Evolutionary conservation across 2,329 filamentous ascomycete species (phyloP), one percentile per base, ranked within the genome.

Genomic region (Sclerotinia trifoliorum): DNA sequence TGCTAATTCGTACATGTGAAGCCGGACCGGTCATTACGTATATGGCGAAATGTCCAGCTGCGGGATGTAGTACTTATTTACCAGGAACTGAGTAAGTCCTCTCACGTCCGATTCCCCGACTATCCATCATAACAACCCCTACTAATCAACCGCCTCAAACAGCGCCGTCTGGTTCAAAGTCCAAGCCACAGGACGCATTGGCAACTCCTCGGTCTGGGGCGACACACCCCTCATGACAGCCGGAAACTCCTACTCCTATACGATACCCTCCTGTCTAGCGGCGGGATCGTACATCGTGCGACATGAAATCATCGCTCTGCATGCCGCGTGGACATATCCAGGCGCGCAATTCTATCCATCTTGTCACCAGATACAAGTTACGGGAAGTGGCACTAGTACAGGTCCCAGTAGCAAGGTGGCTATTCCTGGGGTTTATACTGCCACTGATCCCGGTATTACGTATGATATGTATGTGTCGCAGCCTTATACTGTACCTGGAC

Each of bases 1-100:
- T 52, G 35, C 29, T 61, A 11, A 61, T 2, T 46, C 1, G 24
- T 1, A n/a, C 5, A 2, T 42, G 11, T 49, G 1, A 15, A 66
- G 68, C 84, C 42, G 85, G 86, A 0, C 85, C 85, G 0, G 76
- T 83, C 1, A 79, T 88, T 67, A 88, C 85, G 0, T 88, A 88
- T 74, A 86, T 88, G 84, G 86, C 86, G 5, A 79, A 80, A 46
- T 88, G 86, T 75, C 67, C 71, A 3, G 81, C 83, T 55, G 75
- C 78, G 0, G 81, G 84, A 1, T 87, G 85, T 75, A 80, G 82
- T 65, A 77, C 78, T 65, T 86, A 80, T 73, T 76, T 80, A 68
- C 84, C 85, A 7, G 81, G 80, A 0, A 80, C 77, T 11, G 75
- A 73, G 78, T 80, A 71, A 67, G 77, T 35, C 3, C 5, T 17